Evolutionary conservation across 75 land plant species (phyloP).

Genomic region (Picea glauca): DNA sequence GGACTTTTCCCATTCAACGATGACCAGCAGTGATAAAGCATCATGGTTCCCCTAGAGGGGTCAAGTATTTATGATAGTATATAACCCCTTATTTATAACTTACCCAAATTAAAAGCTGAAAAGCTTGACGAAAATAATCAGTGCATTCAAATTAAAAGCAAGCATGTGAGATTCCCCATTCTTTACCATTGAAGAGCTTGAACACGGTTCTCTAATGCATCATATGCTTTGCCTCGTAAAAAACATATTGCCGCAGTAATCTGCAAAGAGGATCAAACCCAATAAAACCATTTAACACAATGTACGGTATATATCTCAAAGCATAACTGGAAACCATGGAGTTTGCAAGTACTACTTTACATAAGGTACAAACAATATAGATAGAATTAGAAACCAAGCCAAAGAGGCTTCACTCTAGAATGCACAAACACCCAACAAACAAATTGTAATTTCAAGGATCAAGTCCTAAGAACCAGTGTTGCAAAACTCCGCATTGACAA

Average conservation of each 20-base stretch:
- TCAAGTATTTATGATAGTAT: no score
- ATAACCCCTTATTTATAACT: no score
- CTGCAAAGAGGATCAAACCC: slow-evolving; percentile 26
- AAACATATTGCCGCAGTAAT: slow-evolving; percentile 89
- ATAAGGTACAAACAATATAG: neutral
- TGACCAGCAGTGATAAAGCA: no score
- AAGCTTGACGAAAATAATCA: neutral
- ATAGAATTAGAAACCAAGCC: neutral
- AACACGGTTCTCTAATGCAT: slow-evolving; percentile 90
- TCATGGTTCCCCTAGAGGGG: no score
- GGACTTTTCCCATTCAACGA: no score
- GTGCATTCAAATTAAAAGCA: neutral
- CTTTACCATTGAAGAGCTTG: slow-evolving; percentile 80
- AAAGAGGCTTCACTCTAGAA: neutral
- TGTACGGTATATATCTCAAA: slow-evolving; percentile 7
- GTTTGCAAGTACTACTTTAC: neutral
- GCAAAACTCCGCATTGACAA: no score
- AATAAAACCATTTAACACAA: slow-evolving; percentile 1
- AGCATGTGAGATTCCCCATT: neutral
- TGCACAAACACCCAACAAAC: slow-evolving; percentile 1
- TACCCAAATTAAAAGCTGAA: neutral
- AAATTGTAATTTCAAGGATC: neutral
- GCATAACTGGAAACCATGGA: slow-evolving; percentile 2
- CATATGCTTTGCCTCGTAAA: slow-evolving; percentile 94
- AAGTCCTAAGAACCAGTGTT: neutral